Percentiles rank a stretch among this genome's conserved stretches.
Evolutionary conservation across 2,329 filamentous ascomycete species (phyloP).

Genomic region (Zalaria obscura): DNA sequence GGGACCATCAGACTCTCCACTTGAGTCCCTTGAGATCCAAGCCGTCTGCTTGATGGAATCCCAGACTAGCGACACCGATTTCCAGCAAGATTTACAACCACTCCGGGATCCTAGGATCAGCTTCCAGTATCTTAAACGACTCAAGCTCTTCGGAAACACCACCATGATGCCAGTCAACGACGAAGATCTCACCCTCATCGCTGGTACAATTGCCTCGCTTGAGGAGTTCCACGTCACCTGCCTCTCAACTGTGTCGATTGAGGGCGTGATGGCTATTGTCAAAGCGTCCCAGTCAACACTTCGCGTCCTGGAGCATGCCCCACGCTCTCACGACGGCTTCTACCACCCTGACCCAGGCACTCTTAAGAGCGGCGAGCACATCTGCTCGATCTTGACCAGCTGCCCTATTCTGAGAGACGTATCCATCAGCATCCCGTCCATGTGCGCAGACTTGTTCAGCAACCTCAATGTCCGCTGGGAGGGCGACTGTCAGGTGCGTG

Average conservation of each 20-base stretch:
- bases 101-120: constrained; percentile 29
- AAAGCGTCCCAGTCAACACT: constrained; percentile 33
- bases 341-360: constrained; percentile 34
- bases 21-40: constrained; percentile 37
- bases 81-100: constrained; percentile 26
- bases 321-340: constrained; percentile 37
- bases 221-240: constrained; percentile 40
- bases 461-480: constrained; percentile 29
- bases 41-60: constrained; percentile 33
- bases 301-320: constrained; percentile 38
- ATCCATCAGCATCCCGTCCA: constrained; percentile 32
- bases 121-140: constrained; percentile 33
- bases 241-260: constrained; percentile 37
- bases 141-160: constrained; percentile 42
- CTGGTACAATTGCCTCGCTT: constrained; percentile 35
- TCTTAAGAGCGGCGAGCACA: constrained; percentile 28
- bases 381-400: constrained; percentile 31
- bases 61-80: constrained; percentile 26
- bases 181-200: constrained; percentile 33
- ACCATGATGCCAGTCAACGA: constrained; percentile 38
- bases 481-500: constrained; percentile 35
- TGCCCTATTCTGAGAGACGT: constrained; percentile 33
- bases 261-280: constrained; percentile 37
- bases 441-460: constrained; percentile 32
- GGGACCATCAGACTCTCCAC: constrained; percentile 21